These are phyloP conservation scores for Sclerotinia glacialis DNA, from an alignment of 2,329 filamentous ascomycete species.

Conservation along the genomic window DNA sequence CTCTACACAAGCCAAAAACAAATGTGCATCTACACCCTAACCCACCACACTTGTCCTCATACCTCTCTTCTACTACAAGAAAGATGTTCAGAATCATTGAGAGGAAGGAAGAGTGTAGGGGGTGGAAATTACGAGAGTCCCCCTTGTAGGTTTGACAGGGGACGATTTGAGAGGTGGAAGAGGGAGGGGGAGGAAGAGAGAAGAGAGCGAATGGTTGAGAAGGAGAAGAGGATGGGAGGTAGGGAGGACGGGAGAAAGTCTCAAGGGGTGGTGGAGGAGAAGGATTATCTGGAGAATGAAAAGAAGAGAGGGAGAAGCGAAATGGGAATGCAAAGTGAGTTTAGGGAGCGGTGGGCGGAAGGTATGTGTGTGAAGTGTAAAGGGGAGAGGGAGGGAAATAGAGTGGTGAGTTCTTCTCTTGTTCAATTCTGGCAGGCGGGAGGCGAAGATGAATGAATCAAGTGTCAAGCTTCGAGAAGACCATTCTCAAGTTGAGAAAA, in stretches of 20 bases:
- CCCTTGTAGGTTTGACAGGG: not conserved
- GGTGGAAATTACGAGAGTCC: not conserved
- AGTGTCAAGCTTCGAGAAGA: too few species aligned
- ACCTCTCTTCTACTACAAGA: not conserved
- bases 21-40: constrained; percentile 7
- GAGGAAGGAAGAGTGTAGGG: not conserved
- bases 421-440: not conserved
- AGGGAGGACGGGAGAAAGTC: not conserved
- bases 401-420: not conserved
- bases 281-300: too few species aligned
- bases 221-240: too few species aligned
- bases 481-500: not conserved
- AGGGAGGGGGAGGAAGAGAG: not conserved
- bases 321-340: not conserved
- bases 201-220: too few species aligned
- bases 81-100: not conserved
- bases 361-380: not conserved
- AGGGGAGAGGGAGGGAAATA: not conserved
- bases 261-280: too few species aligned
- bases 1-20: not conserved
- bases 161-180: not conserved
- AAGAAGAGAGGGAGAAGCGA: not conserved
- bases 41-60: not conserved
- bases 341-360: not conserved
- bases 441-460: not conserved